A percentile compares a stretch with the other conserved stretches of the same genome.
These are phyloP conservation scores for Luffa aegyptiaca DNA, from an alignment of 306 rosid species.

Conservation along the genomic window DNA sequence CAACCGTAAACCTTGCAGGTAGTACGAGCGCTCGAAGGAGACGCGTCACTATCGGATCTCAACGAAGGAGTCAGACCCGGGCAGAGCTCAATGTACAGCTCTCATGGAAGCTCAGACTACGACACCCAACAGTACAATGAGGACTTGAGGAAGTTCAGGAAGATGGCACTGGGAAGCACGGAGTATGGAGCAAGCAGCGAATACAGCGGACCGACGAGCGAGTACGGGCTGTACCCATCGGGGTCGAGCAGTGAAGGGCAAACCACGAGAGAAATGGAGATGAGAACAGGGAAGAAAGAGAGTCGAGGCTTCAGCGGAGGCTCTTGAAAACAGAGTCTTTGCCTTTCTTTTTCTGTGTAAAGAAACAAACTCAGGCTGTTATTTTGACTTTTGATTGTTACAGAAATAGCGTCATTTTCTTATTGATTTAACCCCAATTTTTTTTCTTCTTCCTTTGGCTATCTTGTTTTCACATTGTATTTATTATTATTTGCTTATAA, in stretches of 20 bases:
- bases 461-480: slow-evolving; percentile 5
- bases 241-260: slow-evolving; percentile 89
- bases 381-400: neutral
- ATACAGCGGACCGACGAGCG: slow-evolving; percentile 79
- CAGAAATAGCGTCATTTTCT: neutral
- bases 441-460: neutral
- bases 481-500: neutral
- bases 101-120: slow-evolving; percentile 70
- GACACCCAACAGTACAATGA: slow-evolving; percentile 84
- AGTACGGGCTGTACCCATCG: slow-evolving; percentile 70
- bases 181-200: slow-evolving; percentile 80
- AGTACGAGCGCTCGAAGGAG: slow-evolving; percentile 92
- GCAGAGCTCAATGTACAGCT: slow-evolving; percentile 54
- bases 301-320: slow-evolving; percentile 49
- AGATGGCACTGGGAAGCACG: slow-evolving; percentile 75
- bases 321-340: slow-evolving; percentile 28
- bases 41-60: slow-evolving; percentile 72
- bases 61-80: slow-evolving; percentile 80
- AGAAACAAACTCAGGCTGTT: slow-evolving; percentile 2
- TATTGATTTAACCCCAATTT: neutral
- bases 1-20: slow-evolving; percentile 31
- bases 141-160: slow-evolving; percentile 83
- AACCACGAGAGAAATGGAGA: slow-evolving; percentile 72
- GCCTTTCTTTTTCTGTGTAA: neutral
- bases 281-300: slow-evolving; percentile 45